Evolutionary conservation across 768 basidiomycete genomes (phyloP).

Genomic region (Kwoniella newhampshirensis): DNA sequence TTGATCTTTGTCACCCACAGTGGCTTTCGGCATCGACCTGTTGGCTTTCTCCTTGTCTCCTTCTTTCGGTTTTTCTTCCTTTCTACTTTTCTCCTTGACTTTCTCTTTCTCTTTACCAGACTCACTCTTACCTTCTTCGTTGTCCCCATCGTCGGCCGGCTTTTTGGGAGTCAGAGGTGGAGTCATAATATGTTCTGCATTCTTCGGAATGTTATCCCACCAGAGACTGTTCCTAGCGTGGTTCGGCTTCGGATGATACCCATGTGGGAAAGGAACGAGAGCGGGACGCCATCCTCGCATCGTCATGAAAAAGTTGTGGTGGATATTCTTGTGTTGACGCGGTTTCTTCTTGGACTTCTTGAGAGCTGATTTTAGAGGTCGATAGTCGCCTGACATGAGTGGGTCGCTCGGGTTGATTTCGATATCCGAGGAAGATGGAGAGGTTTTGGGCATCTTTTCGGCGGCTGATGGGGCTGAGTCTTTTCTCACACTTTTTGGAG

Average conservation of each 20-base stretch:
- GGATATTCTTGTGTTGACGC: constrained; percentile 36
- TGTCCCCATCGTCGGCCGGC: constrained; percentile 13
- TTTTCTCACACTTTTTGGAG: no score
- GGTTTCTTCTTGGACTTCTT: constrained; percentile 47
- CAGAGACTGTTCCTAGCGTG: constrained; percentile 36
- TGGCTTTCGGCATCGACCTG: not conserved
- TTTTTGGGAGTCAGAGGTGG: constrained; percentile 23
- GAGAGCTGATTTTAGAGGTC: constrained; percentile 38
- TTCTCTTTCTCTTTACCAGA: constrained; percentile 6
- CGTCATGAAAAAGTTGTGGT: constrained; percentile 48
- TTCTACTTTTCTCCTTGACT: not conserved
- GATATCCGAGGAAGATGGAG: not conserved
- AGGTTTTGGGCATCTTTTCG: not conserved
- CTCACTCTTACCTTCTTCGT: constrained; percentile 12
- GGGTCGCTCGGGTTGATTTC: constrained; percentile 21
- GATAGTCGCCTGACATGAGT: constrained; percentile 42
- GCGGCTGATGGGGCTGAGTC: not conserved
- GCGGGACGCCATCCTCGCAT: constrained; percentile 42
- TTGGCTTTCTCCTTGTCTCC: constrained; percentile 1
- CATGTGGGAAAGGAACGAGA: constrained; percentile 47
- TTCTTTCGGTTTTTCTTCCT: not conserved
- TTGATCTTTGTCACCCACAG: not conserved
- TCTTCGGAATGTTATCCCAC: constrained; percentile 45
- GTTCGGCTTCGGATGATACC: constrained; percentile 40
- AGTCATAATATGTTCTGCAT: constrained; percentile 44